phyloP scores from a whole-genome alignment of 179 eudicot species.

The Beta corolliflora region DNA sequence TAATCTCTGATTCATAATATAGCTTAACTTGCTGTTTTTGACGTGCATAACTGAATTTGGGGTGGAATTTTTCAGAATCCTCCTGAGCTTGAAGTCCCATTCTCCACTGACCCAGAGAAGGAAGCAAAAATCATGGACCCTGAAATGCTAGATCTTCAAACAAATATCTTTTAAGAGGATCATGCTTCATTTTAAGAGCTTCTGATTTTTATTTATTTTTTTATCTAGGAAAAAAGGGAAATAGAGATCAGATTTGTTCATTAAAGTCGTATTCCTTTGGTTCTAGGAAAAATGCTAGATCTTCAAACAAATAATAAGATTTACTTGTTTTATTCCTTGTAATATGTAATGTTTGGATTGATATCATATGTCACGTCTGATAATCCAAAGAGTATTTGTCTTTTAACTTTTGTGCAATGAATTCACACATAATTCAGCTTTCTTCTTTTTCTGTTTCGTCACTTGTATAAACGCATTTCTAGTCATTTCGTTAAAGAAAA shows the following conservation, averaged over 20 bases:
- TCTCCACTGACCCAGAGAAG: conserved; percentile 46
- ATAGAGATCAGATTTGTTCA: background rate
- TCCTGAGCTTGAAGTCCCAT: conserved; percentile 67
- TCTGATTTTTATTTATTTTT: background rate
- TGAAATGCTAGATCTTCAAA: conserved; percentile 73
- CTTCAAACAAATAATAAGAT: background rate
- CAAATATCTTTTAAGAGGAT: conserved; percentile 63
- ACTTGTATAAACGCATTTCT: too few species aligned
- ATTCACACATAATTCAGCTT: background rate
- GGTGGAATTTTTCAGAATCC: conserved; percentile 51
- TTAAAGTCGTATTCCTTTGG: background rate
- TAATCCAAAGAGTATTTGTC: background rate
- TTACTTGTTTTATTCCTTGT: background rate
- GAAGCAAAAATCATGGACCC: conserved; percentile 58
- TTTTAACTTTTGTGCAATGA: background rate
- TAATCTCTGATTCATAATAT: background rate
- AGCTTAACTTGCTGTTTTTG: background rate
- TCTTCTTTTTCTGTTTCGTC: too few species aligned
- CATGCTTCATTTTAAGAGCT: background rate
- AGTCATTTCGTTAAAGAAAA: too few species aligned
- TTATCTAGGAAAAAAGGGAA: background rate
- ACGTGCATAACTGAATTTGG: background rate
- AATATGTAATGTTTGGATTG: background rate
- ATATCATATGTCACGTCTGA: background rate
- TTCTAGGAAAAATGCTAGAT: too few species aligned